These are phyloP conservation scores for Fusarium pseudonygamai DNA, from an alignment of 2,329 filamentous ascomycete species.

Conservation along the genomic window DNA sequence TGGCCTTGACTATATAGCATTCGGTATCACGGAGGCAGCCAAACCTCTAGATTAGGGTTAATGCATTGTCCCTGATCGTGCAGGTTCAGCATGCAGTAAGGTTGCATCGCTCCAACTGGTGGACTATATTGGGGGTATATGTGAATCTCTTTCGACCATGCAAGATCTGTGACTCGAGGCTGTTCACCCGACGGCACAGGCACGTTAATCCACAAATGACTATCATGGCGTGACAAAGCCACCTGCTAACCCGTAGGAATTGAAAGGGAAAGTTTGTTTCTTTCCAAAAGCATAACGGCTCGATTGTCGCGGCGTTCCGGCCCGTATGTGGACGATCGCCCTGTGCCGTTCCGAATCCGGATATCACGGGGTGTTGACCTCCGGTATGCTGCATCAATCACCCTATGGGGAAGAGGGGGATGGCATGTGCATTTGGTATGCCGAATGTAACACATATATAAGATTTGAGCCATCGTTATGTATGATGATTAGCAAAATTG, in stretches of 20 bases:
- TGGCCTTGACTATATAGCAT: background rate
- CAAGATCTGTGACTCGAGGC: background rate
- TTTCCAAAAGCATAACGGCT: background rate
- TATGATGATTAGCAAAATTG: background rate
- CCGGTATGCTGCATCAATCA: conserved; percentile 31
- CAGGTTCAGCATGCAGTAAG: background rate
- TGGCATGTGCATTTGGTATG: background rate
- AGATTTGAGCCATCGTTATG: background rate
- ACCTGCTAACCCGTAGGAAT: too few relatives aligned
- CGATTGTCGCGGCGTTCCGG: background rate
- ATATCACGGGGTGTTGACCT: conserved; percentile 18
- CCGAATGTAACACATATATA: conserved; percentile 13
- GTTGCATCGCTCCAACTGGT: background rate
- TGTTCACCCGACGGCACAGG: background rate
- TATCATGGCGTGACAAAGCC: background rate
- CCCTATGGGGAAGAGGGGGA: conserved; percentile 14
- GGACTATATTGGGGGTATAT: conserved; percentile 3
- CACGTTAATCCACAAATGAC: background rate
- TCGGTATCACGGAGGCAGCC: background rate
- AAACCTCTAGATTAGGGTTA: background rate
- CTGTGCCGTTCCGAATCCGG: conserved; percentile 22
- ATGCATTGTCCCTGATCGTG: background rate
- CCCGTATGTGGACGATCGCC: background rate
- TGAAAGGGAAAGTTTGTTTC: too few relatives aligned
- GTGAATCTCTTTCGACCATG: background rate